Percentiles rank a stretch among this genome's conserved stretches.
These are phyloP conservation scores for Metschnikowia colocasiae DNA, from an alignment of 805 yeast species.

Conservation along the genomic window DNA sequence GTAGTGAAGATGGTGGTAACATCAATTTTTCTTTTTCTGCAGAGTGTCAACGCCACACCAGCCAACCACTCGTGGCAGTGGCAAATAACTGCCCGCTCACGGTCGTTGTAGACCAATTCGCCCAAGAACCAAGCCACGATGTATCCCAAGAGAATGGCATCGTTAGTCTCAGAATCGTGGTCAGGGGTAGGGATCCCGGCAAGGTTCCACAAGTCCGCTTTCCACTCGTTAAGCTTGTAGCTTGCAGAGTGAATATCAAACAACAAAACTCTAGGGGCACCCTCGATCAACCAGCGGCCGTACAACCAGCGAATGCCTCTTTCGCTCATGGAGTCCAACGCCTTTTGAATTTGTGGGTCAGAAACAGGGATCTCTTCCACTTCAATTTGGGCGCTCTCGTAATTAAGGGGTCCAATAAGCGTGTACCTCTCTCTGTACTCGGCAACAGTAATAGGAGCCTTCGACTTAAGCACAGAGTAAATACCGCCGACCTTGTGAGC, in stretches of 20 bases:
- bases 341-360: slow-evolving; percentile 51
- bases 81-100: slow-evolving; percentile 82
- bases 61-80: slow-evolving; percentile 99
- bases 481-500: slow-evolving; percentile 98
- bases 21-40: slow-evolving; percentile 87
- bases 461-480: slow-evolving; percentile 92
- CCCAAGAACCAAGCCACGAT: slow-evolving; percentile 97
- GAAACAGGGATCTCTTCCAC: slow-evolving; percentile 69
- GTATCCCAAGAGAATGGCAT: slow-evolving; percentile 89
- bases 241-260: slow-evolving; percentile 82
- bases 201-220: slow-evolving; percentile 82
- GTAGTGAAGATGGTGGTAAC: slow-evolving; percentile 95
- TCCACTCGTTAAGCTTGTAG: slow-evolving; percentile 81
- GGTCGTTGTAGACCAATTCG: slow-evolving; percentile 80
- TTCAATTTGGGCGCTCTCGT: slow-evolving; percentile 69
- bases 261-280: slow-evolving; percentile 89
- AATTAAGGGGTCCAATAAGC: slow-evolving; percentile 81
- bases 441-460: slow-evolving; percentile 93
- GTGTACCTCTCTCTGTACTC: slow-evolving; percentile 87
- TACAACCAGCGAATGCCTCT: slow-evolving; percentile 82
- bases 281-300: slow-evolving; percentile 97
- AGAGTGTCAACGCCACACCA: slow-evolving; percentile 89
- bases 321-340: slow-evolving; percentile 73
- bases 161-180: slow-evolving; percentile 83
- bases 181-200: slow-evolving; percentile 94